Evolutionary conservation across 192 early-diverging fungal species (phyloP).

Genomic region (Coemansia sp.): DNA sequence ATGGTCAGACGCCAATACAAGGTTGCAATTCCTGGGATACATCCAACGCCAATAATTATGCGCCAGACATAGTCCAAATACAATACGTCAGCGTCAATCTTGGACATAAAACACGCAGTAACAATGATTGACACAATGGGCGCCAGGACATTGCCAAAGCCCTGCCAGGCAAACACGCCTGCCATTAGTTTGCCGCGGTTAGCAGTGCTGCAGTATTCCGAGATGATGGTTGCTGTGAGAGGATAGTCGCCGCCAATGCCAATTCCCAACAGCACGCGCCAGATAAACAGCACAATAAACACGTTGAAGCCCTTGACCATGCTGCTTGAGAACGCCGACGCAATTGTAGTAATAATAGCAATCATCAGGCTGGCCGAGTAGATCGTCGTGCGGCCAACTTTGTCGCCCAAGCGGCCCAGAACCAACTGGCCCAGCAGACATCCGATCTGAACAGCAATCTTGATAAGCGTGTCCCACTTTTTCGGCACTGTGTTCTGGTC

Average conservation of each 20-base stretch:
- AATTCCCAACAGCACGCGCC: slow-evolving; percentile 89
- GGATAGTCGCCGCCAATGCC: slow-evolving; percentile 97
- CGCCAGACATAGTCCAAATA: slow-evolving; percentile 91
- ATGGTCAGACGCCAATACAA: slow-evolving; percentile 84
- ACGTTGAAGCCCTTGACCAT: slow-evolving; percentile 68
- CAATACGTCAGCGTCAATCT: slow-evolving; percentile 62
- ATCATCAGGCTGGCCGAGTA: slow-evolving; percentile 89
- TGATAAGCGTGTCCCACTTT: slow-evolving; percentile 77
- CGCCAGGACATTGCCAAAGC: slow-evolving; percentile 82
- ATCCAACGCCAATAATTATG: slow-evolving; percentile 79
- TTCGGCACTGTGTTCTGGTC: slow-evolving; percentile 58
- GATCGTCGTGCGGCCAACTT: slow-evolving; percentile 83
- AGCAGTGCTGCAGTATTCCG: slow-evolving; percentile 79
- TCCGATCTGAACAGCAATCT: slow-evolving; percentile 84
- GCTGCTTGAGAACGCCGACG: slow-evolving; percentile 69
- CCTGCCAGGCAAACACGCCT: slow-evolving; percentile 91
- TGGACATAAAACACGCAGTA: slow-evolving; percentile 66
- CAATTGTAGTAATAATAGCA: slow-evolving; percentile 82
- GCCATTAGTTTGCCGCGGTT: slow-evolving; percentile 87
- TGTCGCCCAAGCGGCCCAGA: slow-evolving; percentile 87
- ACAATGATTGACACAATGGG: slow-evolving; percentile 70
- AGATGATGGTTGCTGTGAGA: slow-evolving; percentile 87
- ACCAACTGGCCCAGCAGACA: slow-evolving; percentile 89
- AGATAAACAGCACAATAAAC: slow-evolving; percentile 72
- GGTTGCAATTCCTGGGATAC: slow-evolving; percentile 75